Conservation (phyloP, 2,329 filamentous ascomycete species). For the Aspergillus ochraceus region DNA sequence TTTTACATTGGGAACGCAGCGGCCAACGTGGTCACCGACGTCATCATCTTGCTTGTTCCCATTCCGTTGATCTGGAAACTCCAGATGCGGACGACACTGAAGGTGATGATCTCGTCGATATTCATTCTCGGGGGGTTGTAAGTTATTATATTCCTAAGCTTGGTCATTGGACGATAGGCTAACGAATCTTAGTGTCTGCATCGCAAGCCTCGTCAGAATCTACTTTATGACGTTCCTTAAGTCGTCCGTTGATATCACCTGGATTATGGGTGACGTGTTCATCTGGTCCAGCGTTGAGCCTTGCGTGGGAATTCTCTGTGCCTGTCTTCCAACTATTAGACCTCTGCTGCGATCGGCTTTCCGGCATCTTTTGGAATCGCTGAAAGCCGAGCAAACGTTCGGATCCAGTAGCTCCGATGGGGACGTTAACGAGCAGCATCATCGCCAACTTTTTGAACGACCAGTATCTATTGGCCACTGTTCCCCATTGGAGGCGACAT, state of each 20-base stretch:
- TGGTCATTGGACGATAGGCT: neutral
- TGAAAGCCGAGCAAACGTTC: neutral
- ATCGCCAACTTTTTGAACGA: neutral
- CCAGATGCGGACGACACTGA: conserved; percentile 14
- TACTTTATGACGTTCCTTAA: conserved; percentile 17
- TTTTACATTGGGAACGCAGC: conserved; percentile 20
- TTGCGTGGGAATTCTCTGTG: conserved; percentile 23
- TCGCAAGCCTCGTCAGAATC: conserved; percentile 19
- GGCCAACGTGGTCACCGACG: conserved; percentile 18
- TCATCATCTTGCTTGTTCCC: conserved; percentile 18
- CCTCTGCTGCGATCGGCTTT: conserved; percentile 11
- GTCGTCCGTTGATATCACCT: conserved; percentile 17
- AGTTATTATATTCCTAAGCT: neutral
- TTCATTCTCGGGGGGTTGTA: conserved; percentile 22
- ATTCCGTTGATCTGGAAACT: conserved; percentile 19
- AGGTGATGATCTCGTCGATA: conserved; percentile 15
- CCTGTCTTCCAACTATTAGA: conserved; percentile 20
- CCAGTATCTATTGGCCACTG: neutral
- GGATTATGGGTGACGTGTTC: conserved; percentile 19
- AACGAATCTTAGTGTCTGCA: conserved; percentile 15
- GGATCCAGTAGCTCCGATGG: neutral
- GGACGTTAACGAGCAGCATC: neutral
- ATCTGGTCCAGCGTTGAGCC: conserved; percentile 25
- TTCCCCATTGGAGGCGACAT: too few relatives aligned
- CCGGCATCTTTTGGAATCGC: neutral